phyloP scores from a whole-genome alignment of 2,329 filamentous ascomycete genomes.

The Phoma sp. region DNA sequence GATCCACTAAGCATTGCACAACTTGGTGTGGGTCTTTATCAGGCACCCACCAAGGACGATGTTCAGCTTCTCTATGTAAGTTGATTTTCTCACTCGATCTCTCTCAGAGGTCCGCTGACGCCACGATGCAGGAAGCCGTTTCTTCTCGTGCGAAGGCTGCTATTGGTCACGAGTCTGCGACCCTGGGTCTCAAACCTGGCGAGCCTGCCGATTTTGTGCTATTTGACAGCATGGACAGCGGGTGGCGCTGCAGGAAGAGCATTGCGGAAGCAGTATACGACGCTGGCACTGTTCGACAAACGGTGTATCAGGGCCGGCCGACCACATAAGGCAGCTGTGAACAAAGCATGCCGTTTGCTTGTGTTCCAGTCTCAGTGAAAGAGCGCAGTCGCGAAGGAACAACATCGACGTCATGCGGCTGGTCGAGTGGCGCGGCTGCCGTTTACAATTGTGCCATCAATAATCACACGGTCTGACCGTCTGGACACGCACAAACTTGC shows the following conservation, averaged over 20 bases:
- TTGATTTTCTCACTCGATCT: constrained; percentile 17
- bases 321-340: background rate
- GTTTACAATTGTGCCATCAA: background rate
- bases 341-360: background rate
- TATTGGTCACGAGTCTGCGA: constrained; percentile 49
- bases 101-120: constrained; percentile 19
- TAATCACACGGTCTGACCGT: constrained; percentile 6
- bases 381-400: background rate
- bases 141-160: constrained; percentile 52
- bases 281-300: constrained; percentile 41
- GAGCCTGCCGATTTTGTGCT: constrained; percentile 53
- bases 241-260: constrained; percentile 52
- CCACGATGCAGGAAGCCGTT: constrained; percentile 54
- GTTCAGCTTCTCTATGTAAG: constrained; percentile 64
- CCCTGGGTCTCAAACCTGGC: constrained; percentile 42
- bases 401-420: background rate
- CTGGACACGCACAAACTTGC: background rate
- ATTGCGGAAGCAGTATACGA: constrained; percentile 56
- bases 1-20: constrained; percentile 70
- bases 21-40: constrained; percentile 50
- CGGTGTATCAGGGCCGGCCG: constrained; percentile 33
- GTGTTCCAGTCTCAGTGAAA: background rate
- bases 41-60: constrained; percentile 67
- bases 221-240: constrained; percentile 45
- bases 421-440: background rate